Base-by-base conservation (phyloP, 2,329 filamentous ascomycete genomes). In the Daldinia sp. region DNA sequence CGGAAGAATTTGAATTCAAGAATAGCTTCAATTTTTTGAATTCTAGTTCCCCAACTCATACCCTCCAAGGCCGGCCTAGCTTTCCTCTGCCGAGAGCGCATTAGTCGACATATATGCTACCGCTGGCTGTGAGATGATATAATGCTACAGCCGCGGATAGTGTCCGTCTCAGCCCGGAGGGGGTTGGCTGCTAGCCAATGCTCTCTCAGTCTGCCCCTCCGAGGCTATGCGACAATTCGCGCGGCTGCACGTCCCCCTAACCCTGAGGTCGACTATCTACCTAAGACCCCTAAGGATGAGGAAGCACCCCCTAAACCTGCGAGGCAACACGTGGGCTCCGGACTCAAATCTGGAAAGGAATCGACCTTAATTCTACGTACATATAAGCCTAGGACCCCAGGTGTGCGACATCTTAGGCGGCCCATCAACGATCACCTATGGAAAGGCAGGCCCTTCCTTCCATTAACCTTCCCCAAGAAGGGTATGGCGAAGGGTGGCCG, bases 371-470 rank as follows among this genome's bases (percentile, higher is more conserved):
- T 86, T 50, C 79, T 98, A 80, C 90, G 93, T 75, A 96, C 92
- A 60, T 99, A 98, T 81, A 98, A 93, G 80, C 96, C 96, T 39
- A 90, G 93, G 75, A 98, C 96, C 0, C 95, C 95, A 12, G 96
- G 96, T 87, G 81, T 97, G 66, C 90, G 96, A 76, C 96, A 99
- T 87, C 85, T 99, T 72, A 92, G 91, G 80, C 89, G 96, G 48
- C 94, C 96, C 13, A 91, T 98, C 81, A 98, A 98, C 81, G 94
- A 98, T 77, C 96, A 99, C 81, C 84, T 99, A 51, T 98, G 93
- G 93, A 98, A 97, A 82, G 96, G 96, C 65, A 87, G 94, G 63
- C 93, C 96, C 0, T 90, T 92, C 73, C 85, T 93, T 37, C 89
- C 90, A 57, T 86, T 99, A 80, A 99, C 97, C 10, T 93, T 93